Percentiles rank a stretch among this genome's conserved stretches.
These are phyloP conservation scores for Scalesia atractyloides DNA, from an alignment of 129 eudicot species.

Conservation along the genomic window DNA sequence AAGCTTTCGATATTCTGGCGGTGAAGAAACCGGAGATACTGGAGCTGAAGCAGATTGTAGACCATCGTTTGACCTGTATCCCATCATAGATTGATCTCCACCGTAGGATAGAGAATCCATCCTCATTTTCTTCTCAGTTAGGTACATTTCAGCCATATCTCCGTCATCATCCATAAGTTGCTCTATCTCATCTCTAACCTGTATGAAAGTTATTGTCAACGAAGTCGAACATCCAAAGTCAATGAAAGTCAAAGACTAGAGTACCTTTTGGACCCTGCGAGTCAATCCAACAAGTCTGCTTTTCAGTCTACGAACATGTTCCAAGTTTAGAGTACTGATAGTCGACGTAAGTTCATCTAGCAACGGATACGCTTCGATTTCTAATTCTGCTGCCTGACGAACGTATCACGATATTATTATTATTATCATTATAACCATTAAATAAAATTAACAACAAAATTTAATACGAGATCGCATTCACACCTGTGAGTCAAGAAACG, in stretches of 20 bases:
- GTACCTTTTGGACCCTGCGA: conserved; percentile 91
- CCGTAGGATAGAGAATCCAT: conserved; percentile 64
- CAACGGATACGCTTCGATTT: conserved; percentile 88
- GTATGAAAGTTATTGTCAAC: conserved; percentile 25
- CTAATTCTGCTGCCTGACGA: conserved; percentile 82
- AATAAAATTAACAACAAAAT: not conserved
- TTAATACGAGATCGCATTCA: conserved; percentile 32
- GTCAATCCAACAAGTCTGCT: conserved; percentile 94
- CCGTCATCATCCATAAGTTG: conserved; percentile 98
- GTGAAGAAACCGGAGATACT: conserved; percentile 89
- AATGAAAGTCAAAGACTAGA: conserved; percentile 1
- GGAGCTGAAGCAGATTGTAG: conserved; percentile 71
- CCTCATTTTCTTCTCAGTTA: conserved; percentile 75
- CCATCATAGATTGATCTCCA: conserved; percentile 73
- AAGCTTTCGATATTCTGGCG: conserved; percentile 64
- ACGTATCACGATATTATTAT: conserved; percentile 3
- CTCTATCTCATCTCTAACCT: conserved; percentile 95
- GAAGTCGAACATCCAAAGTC: not conserved
- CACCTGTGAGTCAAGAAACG: conserved; percentile 94
- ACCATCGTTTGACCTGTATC: conserved; percentile 66
- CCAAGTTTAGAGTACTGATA: conserved; percentile 87
- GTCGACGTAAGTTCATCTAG: conserved; percentile 94
- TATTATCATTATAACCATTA: not conserved
- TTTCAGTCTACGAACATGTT: conserved; percentile 87
- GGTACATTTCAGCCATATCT: conserved; percentile 97